phyloP scores from a whole-genome alignment of 1,284 basidiomycete genomes.

The Paramarasmius palmivorus region DNA sequence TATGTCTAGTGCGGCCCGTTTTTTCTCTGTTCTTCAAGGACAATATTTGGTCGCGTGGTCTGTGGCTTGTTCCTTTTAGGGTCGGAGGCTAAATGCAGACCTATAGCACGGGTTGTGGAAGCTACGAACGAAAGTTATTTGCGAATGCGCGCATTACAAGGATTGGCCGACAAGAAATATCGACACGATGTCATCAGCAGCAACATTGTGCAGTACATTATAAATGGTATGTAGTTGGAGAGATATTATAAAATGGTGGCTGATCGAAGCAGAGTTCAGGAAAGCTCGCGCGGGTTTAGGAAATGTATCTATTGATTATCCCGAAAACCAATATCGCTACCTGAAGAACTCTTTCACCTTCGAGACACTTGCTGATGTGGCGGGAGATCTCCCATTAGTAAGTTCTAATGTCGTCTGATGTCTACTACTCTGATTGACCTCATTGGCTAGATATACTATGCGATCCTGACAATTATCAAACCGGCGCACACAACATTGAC shows the following conservation, averaged over 20 bases:
- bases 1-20: constrained; percentile 28
- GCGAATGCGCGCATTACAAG: constrained; percentile 21
- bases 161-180: constrained; percentile 12
- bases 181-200: constrained; percentile 26
- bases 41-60: constrained; percentile 21
- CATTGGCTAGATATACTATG: constrained; percentile 27
- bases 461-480: constrained; percentile 23
- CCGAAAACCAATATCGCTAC: constrained; percentile 5
- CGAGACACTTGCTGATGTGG: neutral
- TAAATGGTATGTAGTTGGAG: constrained; percentile 24
- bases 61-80: constrained; percentile 1
- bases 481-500: constrained; percentile 11
- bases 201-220: constrained; percentile 24
- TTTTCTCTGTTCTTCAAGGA: constrained; percentile 12
- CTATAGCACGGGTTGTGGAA: constrained; percentile 10
- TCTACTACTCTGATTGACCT: neutral
- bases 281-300: constrained; percentile 31
- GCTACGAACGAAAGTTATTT: constrained; percentile 14
- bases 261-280: constrained; percentile 32
- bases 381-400: constrained; percentile 30
- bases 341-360: neutral
- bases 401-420: neutral
- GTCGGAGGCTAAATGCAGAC: neutral
- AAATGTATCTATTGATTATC: neutral
- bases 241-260: constrained; percentile 26